Evolutionary conservation across 2,329 filamentous ascomycete genomes (phyloP).

Genomic region (Phyllosticta citrichinensis): DNA sequence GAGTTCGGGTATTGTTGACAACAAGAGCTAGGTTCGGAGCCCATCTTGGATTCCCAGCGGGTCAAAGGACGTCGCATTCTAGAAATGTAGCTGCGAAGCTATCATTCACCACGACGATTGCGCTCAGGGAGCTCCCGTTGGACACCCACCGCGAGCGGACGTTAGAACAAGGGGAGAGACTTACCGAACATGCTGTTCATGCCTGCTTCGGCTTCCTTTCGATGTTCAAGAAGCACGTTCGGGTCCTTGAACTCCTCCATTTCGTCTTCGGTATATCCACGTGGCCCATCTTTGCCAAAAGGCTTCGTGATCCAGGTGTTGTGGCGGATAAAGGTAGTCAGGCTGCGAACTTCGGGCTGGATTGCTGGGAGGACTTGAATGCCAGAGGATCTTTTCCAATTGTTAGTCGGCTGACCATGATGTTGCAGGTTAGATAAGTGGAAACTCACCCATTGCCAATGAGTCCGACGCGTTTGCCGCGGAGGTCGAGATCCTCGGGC

Average conservation of each 20-base stretch:
- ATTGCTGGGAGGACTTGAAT: conserved; percentile 44
- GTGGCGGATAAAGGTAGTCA: conserved; percentile 42
- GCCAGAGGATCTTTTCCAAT: conserved; percentile 38
- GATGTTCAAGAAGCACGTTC: conserved; percentile 29
- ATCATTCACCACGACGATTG: no score
- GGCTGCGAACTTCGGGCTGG: conserved; percentile 33
- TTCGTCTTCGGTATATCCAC: conserved; percentile 34
- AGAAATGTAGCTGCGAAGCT: no score
- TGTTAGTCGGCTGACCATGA: conserved; percentile 15
- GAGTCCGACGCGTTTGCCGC: conserved; percentile 40
- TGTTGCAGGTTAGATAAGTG: conserved; percentile 16
- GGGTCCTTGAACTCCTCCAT: conserved; percentile 32
- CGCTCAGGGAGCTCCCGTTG: no score
- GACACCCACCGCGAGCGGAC: no score
- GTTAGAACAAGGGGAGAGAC: background rate
- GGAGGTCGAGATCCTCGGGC: conserved; percentile 41
- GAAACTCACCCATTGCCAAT: conserved; percentile 39
- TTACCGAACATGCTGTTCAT: conserved; percentile 38
- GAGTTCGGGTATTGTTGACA: no score
- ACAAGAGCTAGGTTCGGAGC: no score
- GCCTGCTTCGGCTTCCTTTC: conserved; percentile 36
- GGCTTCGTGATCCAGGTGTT: conserved; percentile 42
- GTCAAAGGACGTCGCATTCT: no score
- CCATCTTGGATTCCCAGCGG: no score
- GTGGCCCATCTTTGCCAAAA: conserved; percentile 31